Conservation (phyloP, 257 asterid genomes). For the Penstemon newberryi region DNA sequence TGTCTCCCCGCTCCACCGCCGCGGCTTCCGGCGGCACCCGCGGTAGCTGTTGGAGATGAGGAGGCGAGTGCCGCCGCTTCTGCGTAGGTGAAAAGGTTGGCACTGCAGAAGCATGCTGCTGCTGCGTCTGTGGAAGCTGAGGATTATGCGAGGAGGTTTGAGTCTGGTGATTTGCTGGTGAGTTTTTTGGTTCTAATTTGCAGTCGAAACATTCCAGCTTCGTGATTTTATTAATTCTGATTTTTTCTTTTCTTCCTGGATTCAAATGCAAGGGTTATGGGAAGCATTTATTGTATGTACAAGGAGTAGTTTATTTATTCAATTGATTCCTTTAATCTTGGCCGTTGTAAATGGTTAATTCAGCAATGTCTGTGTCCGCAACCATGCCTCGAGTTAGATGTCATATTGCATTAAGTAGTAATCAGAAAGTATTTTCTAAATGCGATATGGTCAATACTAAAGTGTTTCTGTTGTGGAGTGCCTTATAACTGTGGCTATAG, state of each 20-base stretch:
- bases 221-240: conserved; percentile 4
- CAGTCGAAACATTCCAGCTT: not conserved
- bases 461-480: conserved; percentile 15
- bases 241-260: not conserved
- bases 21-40: conserved; percentile 33
- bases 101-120: conserved; percentile 89
- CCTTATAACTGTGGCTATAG: not conserved
- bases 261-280: not conserved
- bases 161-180: conserved; percentile 88
- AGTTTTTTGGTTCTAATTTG: not conserved
- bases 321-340: not conserved
- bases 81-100: conserved; percentile 77
- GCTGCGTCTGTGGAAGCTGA: conserved; percentile 83
- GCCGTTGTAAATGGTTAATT: not conserved
- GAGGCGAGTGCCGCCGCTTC: conserved; percentile 55
- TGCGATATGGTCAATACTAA: not conserved
- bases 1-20: conserved; percentile 48
- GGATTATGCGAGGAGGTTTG: conserved; percentile 76
- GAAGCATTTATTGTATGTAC: too few species aligned
- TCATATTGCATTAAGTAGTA: not conserved
- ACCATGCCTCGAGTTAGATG: conserved; percentile 14
- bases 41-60: conserved; percentile 43
- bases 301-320: not conserved
- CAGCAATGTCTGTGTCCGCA: not conserved
- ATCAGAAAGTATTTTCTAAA: not conserved